Base-by-base conservation (phyloP, 805 yeast genomes). In the Blastobotrys robertii region DNA sequence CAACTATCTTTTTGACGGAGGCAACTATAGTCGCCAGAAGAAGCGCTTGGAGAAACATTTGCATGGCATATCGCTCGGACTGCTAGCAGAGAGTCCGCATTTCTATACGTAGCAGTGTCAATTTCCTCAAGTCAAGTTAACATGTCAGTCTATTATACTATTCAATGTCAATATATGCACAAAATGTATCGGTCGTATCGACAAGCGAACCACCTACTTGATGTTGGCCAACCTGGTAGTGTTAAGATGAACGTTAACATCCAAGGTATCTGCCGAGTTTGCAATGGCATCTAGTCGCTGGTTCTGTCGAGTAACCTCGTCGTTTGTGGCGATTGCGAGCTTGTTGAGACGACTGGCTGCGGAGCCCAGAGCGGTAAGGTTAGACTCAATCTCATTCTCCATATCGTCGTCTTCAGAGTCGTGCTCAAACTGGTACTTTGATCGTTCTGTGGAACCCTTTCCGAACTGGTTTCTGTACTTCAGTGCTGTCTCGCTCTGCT, bases 321-420 rank as follows among this genome's bases (percentile, higher is more conserved):
- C 74, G 42, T 85, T 77, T 57, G 85, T 77, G 3, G 84, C 69
- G 44, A 70, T 58, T 2, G 97, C 96, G 42, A 84, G 69, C 49
- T 70, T 74, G 58, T 78, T 81, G 63, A 90, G 73, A 47, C 87
- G 77, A 43, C 72, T 71, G 29, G 94, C 76, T 45, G 81, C 74
- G 34, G 70, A 71, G 9, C 75, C 73, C 39, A 92, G 82, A 59
- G 81, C 85, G 54, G 84, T 88, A 61, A 90, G 67, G 56, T 92
- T 92, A 49, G 74, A 66, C 42, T 87, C 88, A 52, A 87, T 76
- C 62, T 88, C 95, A 49, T 81, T 75, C 58, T 90, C 97, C 76
- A 86, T 76, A 52, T 80, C 92, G 54, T 87, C 95, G 62, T 92
- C 97, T 59, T 90, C 97, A 39, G 79, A 78, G 62, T 90, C 97